Evolutionary conservation across 805 yeast species (phyloP).

Genomic region (Helenozyma baotianmanensis): DNA sequence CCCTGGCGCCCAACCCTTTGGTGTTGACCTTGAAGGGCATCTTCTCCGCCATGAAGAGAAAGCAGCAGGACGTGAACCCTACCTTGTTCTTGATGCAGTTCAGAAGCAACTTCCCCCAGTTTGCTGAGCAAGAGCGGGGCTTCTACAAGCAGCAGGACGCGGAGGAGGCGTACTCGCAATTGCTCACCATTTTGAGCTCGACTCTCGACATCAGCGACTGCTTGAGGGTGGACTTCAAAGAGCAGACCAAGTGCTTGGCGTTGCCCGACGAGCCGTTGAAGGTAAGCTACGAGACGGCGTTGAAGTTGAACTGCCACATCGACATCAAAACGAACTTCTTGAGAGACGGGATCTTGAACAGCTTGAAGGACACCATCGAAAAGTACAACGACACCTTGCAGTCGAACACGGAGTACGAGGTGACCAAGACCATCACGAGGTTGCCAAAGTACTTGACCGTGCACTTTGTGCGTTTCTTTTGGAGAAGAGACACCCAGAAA

Average conservation of each 20-base stretch:
- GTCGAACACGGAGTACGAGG: slow-evolving; percentile 65
- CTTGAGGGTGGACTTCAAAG: slow-evolving; percentile 63
- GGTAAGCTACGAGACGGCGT: slow-evolving; percentile 44
- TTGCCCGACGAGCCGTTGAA: slow-evolving; percentile 27
- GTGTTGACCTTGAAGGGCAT: slow-evolving; percentile 36
- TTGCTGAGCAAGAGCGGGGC: slow-evolving; percentile 77
- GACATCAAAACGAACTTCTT: slow-evolving; percentile 79
- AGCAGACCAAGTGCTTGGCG: slow-evolving; percentile 58
- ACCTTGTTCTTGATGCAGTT: slow-evolving; percentile 58
- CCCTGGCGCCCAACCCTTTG: too few relatives aligned
- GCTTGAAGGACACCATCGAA: slow-evolving; percentile 71
- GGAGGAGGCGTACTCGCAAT: slow-evolving; percentile 88
- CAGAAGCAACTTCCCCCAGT: slow-evolving; percentile 78
- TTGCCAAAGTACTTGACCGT: slow-evolving; percentile 86
- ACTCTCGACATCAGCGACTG: slow-evolving; percentile 50
- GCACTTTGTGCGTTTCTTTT: slow-evolving; percentile 90
- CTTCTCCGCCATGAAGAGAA: slow-evolving; percentile 43
- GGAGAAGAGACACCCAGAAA: slow-evolving; percentile 88
- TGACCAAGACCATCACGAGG: slow-evolving; percentile 58
- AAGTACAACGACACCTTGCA: slow-evolving; percentile 70
- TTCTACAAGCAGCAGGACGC: slow-evolving; percentile 94
- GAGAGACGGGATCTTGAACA: slow-evolving; percentile 74
- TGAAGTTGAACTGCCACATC: slow-evolving; percentile 86
- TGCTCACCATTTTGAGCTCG: slow-evolving; percentile 49
- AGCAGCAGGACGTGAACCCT: slow-evolving; percentile 58